A percentile compares a stretch with the other conserved stretches of the same genome.
Conservation (phyloP, 2,329 filamentous ascomycete genomes). For the Thyridium curvatum region DNA sequence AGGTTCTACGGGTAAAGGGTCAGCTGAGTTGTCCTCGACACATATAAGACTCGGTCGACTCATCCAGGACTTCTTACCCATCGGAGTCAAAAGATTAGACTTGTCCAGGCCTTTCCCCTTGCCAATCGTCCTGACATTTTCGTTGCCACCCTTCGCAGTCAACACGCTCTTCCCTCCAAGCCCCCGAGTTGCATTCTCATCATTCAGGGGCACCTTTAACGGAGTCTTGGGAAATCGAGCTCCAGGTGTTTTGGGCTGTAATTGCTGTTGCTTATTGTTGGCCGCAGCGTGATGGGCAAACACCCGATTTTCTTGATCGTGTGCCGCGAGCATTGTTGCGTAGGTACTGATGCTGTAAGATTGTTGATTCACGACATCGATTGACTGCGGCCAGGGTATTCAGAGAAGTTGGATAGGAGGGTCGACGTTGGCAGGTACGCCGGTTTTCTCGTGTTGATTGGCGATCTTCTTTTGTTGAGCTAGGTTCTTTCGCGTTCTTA, state of each 20-base stretch:
- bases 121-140: slow-evolving; percentile 44
- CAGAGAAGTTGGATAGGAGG: no score
- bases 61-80: slow-evolving; percentile 50
- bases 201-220: slow-evolving; percentile 68
- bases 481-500: no score
- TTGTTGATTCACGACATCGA: no score
- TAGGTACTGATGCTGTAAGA: no score
- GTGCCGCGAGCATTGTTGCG: slow-evolving; percentile 63
- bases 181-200: slow-evolving; percentile 67
- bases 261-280: slow-evolving; percentile 63
- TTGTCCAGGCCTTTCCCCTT: slow-evolving; percentile 46
- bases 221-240: slow-evolving; percentile 76
- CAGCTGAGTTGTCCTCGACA: slow-evolving; percentile 4
- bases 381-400: no score
- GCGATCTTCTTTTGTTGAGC: no score
- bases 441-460: no score
- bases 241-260: slow-evolving; percentile 73
- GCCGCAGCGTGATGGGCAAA: slow-evolving; percentile 66
- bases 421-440: no score
- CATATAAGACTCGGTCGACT: no score
- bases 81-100: slow-evolving; percentile 70
- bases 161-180: slow-evolving; percentile 51
- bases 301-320: slow-evolving; percentile 84
- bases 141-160: slow-evolving; percentile 46
- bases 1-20: slow-evolving; percentile 37